Base-by-base conservation (phyloP, 305 asterid species). In the Rubia balearica region DNA sequence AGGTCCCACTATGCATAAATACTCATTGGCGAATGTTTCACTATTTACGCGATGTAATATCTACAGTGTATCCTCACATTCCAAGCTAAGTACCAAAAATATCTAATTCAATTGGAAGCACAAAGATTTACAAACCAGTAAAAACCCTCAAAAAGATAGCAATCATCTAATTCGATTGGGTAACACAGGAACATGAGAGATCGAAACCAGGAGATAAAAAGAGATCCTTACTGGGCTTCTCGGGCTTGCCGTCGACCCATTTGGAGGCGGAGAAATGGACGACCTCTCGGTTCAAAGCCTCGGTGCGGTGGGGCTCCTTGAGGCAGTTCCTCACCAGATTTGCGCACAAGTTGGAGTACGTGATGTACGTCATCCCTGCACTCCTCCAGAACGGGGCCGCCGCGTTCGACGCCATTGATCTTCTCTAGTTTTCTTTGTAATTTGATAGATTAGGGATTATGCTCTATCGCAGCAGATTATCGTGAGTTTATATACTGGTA, bases 331-430 rank as follows among this genome's bases (percentile, higher is more conserved):
- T 86, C 65, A 93, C 96, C 83, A 90, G 41, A 70, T 80, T 89
- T 5, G 97, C 97, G 75, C 97, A 93, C 41, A 90, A 84, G 46
- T 88, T 89, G 0, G 68, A 64, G 68, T 64, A 64, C 16, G 68
- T 64, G 68, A 64, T 64, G 68, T 64, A 64, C 11, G 97, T 93
- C 97, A 90, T 90, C 5, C 96, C 97, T 3, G 98, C 96, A 68
- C 88, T 41, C 74, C 96, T 90, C 98, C 96, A 88, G 45, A 92
- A 92, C 68, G 96, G 96, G 24, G 74, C 91, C 43, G 92, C 96
- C 71, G 89, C 95, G 80, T 75, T 87, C 65, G 96, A 83, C 77
- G 96, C 83, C 96, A 92, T 92, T 48, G 68, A 38, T 64, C 16
- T 62, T 36, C 2, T 62, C 24, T n/a, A 1, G 3, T 13, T 48